Conservation (phyloP, 768 basidiomycete genomes). For the Hypsizygus marmoreus region DNA sequence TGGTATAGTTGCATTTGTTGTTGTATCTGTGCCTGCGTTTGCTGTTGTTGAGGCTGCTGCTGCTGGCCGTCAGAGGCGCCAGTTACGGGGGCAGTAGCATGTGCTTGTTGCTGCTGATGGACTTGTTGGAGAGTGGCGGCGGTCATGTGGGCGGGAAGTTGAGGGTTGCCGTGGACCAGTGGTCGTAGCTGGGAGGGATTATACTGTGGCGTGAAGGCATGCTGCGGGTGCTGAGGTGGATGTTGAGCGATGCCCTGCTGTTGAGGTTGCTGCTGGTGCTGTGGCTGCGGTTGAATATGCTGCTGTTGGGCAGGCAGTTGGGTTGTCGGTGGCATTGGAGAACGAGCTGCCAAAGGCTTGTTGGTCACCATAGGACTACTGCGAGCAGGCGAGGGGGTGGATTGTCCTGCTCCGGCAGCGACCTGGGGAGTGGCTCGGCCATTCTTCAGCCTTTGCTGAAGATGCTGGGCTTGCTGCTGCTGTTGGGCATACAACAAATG, state of each 20-base stretch:
- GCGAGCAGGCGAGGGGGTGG: slow-evolving; percentile 18
- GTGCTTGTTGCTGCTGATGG: slow-evolving; percentile 15
- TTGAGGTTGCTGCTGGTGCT: slow-evolving; percentile 15
- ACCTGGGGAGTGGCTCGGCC: slow-evolving; percentile 32
- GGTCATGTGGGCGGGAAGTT: slow-evolving; percentile 19
- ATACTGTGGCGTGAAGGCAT: slow-evolving; percentile 31
- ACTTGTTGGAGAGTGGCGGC: too few species aligned
- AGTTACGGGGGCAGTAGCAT: slow-evolving; percentile 14
- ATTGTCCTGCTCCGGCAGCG: slow-evolving; percentile 7
- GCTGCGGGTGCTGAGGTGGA: slow-evolving; percentile 24
- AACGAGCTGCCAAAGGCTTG: slow-evolving; percentile 30
- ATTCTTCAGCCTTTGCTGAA: slow-evolving; percentile 20
- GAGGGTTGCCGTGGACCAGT: slow-evolving; percentile 27
- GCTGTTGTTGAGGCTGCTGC: slow-evolving; percentile 16
- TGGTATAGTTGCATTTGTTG: slow-evolving; percentile 19
- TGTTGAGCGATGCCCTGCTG: slow-evolving; percentile 12
- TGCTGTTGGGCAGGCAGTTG: slow-evolving; percentile 24
- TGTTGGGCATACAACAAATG: slow-evolving; percentile 18
- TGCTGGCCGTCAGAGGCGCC: slow-evolving; percentile 13
- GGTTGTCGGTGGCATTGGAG: slow-evolving; percentile 30
- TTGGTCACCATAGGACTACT: slow-evolving; percentile 38
- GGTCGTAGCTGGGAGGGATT: slow-evolving; percentile 36
- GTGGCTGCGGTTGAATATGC: slow-evolving; percentile 19
- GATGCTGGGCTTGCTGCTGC: slow-evolving; percentile 14
- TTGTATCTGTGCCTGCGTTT: slow-evolving; percentile 12